A percentile compares a stretch with the other conserved stretches of the same genome.
phyloP scores from a whole-genome alignment of 768 basidiomycete genomes.

The Clitopilus passeckerianus region DNA sequence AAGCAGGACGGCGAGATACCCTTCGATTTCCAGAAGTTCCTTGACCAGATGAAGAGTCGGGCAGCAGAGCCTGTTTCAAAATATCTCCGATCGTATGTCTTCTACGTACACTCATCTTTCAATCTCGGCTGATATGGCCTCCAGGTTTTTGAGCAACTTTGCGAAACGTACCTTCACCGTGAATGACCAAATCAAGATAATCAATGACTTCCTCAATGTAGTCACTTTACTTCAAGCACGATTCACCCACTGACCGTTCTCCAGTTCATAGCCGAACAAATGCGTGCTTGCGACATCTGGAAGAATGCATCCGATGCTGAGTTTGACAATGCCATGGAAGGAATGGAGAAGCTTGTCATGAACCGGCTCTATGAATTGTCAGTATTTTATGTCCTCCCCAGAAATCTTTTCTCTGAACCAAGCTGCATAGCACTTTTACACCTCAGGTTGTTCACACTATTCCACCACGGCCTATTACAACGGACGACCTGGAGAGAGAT shows the following conservation, averaged over 20 bases:
- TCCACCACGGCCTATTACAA: slow-evolving; percentile 75
- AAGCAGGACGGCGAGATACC: slow-evolving; percentile 31
- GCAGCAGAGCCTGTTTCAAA: slow-evolving; percentile 90
- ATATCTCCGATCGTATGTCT: slow-evolving; percentile 87
- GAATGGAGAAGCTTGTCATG: slow-evolving; percentile 99
- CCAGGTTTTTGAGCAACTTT: slow-evolving; percentile 90
- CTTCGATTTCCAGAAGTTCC: slow-evolving; percentile 93
- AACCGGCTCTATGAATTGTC: slow-evolving; percentile 94
- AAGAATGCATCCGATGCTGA: slow-evolving; percentile 70
- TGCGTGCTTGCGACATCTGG: slow-evolving; percentile 86
- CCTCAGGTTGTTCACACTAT: slow-evolving; percentile 67
- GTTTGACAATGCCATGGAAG: slow-evolving; percentile 96
- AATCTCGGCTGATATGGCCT: background rate
- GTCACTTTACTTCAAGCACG: slow-evolving; percentile 17
- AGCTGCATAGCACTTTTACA: slow-evolving; percentile 74
- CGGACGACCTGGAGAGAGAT: slow-evolving; percentile 96
- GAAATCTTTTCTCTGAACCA: slow-evolving; percentile 4
- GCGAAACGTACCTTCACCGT: slow-evolving; percentile 88
- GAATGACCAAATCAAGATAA: slow-evolving; percentile 90
- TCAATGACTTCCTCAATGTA: slow-evolving; percentile 89
- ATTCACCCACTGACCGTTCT: background rate
- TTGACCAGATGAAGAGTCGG: slow-evolving; percentile 90
- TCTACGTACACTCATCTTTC: background rate
- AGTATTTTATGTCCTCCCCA: slow-evolving; percentile 22
- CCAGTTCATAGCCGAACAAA: slow-evolving; percentile 86